These are phyloP conservation scores for Scopulariopsis brevicaulis DNA, from an alignment of 2,329 filamentous ascomycete genomes.

Conservation along the genomic window DNA sequence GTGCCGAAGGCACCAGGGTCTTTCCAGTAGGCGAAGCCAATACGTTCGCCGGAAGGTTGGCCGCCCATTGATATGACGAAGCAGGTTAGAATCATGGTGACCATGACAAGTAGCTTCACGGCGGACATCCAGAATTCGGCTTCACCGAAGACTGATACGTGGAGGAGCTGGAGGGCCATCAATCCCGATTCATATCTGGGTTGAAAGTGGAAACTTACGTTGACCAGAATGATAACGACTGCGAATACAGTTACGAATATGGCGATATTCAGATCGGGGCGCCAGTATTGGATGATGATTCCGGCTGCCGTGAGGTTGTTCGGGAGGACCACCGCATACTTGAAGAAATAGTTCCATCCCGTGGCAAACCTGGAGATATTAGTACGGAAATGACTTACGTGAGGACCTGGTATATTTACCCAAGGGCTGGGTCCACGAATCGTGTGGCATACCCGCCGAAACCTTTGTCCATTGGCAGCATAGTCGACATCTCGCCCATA, in stretches of 20 bases:
- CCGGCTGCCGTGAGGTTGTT: too few species aligned
- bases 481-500: conserved; percentile 20
- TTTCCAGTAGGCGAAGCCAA: conserved; percentile 31
- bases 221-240: too few species aligned
- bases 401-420: conserved; percentile 10
- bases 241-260: too few species aligned
- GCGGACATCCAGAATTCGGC: conserved; percentile 35
- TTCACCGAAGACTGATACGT: conserved; percentile 30
- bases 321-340: too few species aligned
- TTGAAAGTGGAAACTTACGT: too few species aligned
- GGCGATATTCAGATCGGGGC: too few species aligned
- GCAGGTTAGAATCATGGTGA: conserved; percentile 23
- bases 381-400: conserved; percentile 2
- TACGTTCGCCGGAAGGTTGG: conserved; percentile 20
- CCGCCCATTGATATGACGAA: conserved; percentile 27
- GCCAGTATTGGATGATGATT: too few species aligned
- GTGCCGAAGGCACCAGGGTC: conserved; percentile 28
- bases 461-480: conserved; percentile 15
- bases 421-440: conserved; percentile 18
- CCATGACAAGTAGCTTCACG: conserved; percentile 30
- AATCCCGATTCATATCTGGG: too few species aligned
- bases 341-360: conserved; percentile 6
- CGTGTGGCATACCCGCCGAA: conserved; percentile 17
- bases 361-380: background rate
- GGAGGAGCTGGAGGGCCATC: conserved; percentile 21